Percentiles rank a stretch among this genome's conserved stretches.
phyloP scores from a whole-genome alignment of 1,284 basidiomycete species.

The Fomitopsis betulina region DNA sequence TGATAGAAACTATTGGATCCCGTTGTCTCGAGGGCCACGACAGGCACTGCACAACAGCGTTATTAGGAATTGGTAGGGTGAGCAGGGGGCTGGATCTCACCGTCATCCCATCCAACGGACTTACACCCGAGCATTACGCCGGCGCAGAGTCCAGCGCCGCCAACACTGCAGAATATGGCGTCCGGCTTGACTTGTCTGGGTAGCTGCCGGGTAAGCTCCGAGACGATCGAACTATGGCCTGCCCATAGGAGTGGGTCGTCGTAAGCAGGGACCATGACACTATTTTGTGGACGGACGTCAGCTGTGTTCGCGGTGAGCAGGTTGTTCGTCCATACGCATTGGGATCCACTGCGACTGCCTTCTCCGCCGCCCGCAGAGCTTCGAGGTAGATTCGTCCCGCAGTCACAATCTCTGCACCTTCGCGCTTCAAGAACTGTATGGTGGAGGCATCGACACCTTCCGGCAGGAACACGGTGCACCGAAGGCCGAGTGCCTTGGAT shows the following conservation, averaged over 20 bases:
- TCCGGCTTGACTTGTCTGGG: conserved; percentile 43
- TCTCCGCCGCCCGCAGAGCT: conserved; percentile 44
- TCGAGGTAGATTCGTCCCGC: conserved; percentile 54
- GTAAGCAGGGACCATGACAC: conserved; percentile 64
- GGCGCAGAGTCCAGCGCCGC: conserved; percentile 66
- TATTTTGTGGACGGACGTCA: conserved; percentile 20
- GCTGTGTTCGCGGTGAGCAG: not conserved
- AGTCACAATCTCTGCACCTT: conserved; percentile 52
- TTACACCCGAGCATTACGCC: conserved; percentile 65
- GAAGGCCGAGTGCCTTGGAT: conserved; percentile 46
- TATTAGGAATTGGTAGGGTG: not conserved
- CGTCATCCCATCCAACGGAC: conserved; percentile 57
- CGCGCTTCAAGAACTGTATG: conserved; percentile 41
- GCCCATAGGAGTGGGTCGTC: conserved; percentile 66
- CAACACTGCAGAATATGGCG: conserved; percentile 73
- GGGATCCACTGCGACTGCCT: conserved; percentile 30
- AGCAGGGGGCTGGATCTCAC: conserved; percentile 28
- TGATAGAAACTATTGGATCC: conserved; percentile 73
- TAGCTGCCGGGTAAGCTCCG: conserved; percentile 56
- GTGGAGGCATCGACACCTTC: conserved; percentile 44
- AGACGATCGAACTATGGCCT: conserved; percentile 67
- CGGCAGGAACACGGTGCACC: conserved; percentile 66
- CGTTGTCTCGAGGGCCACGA: conserved; percentile 62
- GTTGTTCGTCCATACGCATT: conserved; percentile 47
- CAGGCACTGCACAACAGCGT: conserved; percentile 41